Percentiles rank a stretch among this genome's conserved stretches.
Evolutionary conservation across 441 rosid genomes (phyloP).

Genomic region (Flueggea neowawraea): DNA sequence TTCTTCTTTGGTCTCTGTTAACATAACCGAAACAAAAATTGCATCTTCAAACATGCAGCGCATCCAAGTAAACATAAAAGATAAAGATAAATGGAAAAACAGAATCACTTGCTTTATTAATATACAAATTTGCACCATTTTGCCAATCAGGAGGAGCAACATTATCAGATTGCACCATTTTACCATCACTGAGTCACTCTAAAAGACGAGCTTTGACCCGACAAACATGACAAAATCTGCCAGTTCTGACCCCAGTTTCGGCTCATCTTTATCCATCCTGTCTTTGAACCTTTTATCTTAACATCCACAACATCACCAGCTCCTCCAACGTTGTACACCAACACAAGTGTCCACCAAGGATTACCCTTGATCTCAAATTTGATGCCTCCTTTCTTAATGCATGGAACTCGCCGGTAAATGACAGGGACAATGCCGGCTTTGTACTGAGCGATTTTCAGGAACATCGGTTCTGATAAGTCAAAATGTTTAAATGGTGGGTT

Average conservation of each 20-base stretch:
- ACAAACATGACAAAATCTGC: slow-evolving; percentile 13
- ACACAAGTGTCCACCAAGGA: slow-evolving; percentile 27
- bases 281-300: slow-evolving; percentile 24
- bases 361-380: slow-evolving; percentile 43
- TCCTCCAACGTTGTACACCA: slow-evolving; percentile 49
- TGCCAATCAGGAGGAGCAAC: slow-evolving; percentile 34
- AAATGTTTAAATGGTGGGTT: slow-evolving; percentile 52
- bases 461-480: slow-evolving; percentile 41
- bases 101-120: no score
- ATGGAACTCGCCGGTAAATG: slow-evolving; percentile 26
- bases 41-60: no score
- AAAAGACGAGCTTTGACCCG: slow-evolving; percentile 39
- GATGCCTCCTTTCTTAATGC: slow-evolving; percentile 45
- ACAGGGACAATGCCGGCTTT: slow-evolving; percentile 47
- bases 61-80: no score
- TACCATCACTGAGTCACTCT: slow-evolving; percentile 32
- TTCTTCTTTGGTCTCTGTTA: no score
- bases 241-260: slow-evolving; percentile 57
- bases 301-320: slow-evolving; percentile 37
- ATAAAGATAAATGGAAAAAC: no score
- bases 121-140: no score
- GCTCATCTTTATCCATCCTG: slow-evolving; percentile 30
- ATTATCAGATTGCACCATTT: slow-evolving; percentile 17
- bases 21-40: no score
- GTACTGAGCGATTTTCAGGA: slow-evolving; percentile 26